Percentiles rank a stretch among this genome's conserved stretches.
Evolutionary conservation across 495 filamentous ascomycete genomes (phyloP).

Genomic region (Podospora tetraspora): DNA sequence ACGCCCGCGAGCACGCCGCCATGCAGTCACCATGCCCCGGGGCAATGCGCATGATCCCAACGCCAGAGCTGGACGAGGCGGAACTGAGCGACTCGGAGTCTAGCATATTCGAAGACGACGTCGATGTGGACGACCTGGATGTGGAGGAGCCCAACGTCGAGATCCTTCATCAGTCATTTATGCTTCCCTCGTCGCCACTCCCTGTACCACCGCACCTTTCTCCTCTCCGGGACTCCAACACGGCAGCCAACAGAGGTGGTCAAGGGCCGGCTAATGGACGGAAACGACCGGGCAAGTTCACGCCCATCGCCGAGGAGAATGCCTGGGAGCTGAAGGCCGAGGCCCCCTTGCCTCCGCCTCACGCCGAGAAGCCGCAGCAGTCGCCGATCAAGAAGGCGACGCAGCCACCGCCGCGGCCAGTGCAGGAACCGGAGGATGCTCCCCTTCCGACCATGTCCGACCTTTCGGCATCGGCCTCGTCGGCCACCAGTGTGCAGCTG

Average conservation of each 20-base stretch:
- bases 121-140: constrained; percentile 48
- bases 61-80: constrained; percentile 30
- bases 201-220: constrained; percentile 39
- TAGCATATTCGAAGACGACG: constrained; percentile 50
- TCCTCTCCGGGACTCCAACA: constrained; percentile 43
- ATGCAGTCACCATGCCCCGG: constrained; percentile 15
- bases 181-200: constrained; percentile 31
- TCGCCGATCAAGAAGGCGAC: constrained; percentile 26
- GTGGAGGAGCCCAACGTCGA: constrained; percentile 45
- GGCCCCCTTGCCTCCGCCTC: constrained; percentile 30
- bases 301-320: constrained; percentile 43
- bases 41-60: constrained; percentile 34
- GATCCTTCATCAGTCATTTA: constrained; percentile 41
- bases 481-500: constrained; percentile 17
- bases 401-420: constrained; percentile 16
- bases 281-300: constrained; percentile 33
- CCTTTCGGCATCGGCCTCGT: constrained; percentile 18
- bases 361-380: constrained; percentile 21
- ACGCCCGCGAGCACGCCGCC: constrained; percentile 26
- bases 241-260: constrained; percentile 40
- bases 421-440: constrained; percentile 20
- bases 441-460: constrained; percentile 16
- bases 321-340: constrained; percentile 32
- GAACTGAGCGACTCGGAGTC: constrained; percentile 42
- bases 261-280: constrained; percentile 12